A percentile compares a stretch with the other conserved stretches of the same genome.
Conservation (phyloP, 805 yeast species). For the Yamadazyma laniorum region DNA sequence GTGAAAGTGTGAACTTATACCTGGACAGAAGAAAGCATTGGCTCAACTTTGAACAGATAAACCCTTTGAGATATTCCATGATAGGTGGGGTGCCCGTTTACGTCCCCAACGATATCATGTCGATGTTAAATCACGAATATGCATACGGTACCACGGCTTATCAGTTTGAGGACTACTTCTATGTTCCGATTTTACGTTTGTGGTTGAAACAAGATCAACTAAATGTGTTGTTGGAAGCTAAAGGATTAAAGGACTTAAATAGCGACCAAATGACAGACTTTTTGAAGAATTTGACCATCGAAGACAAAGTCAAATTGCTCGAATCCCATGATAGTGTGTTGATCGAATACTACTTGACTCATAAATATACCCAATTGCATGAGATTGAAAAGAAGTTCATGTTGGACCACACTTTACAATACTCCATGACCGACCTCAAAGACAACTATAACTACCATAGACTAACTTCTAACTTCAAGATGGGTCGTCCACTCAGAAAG, state of each 20-base stretch:
- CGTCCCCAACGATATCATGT: slow-evolving; percentile 27
- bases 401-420: slow-evolving; percentile 18
- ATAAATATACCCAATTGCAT: slow-evolving; percentile 23
- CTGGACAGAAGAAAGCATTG: slow-evolving; percentile 36
- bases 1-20: slow-evolving; percentile 20
- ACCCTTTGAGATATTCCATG: slow-evolving; percentile 51
- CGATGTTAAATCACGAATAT: slow-evolving; percentile 28
- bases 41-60: slow-evolving; percentile 35
- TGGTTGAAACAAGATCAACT: slow-evolving; percentile 20
- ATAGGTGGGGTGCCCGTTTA: slow-evolving; percentile 52
- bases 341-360: slow-evolving; percentile 28
- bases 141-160: slow-evolving; percentile 22
- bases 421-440: slow-evolving; percentile 17
- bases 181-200: slow-evolving; percentile 23
- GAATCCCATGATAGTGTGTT: slow-evolving; percentile 21
- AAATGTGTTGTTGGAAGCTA: slow-evolving; percentile 11
- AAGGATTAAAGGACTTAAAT: slow-evolving; percentile 11
- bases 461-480: slow-evolving; percentile 23
- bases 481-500: slow-evolving; percentile 25
- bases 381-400: slow-evolving; percentile 22
- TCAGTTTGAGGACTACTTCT: slow-evolving; percentile 21
- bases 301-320: slow-evolving; percentile 23
- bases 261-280: slow-evolving; percentile 13
- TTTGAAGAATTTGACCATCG: slow-evolving; percentile 16
- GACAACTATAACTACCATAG: slow-evolving; percentile 23